Percentiles rank a stretch among this genome's conserved stretches.
Conservation (phyloP, 345 rosid species). For the Eucalyptus erythrocorys region DNA sequence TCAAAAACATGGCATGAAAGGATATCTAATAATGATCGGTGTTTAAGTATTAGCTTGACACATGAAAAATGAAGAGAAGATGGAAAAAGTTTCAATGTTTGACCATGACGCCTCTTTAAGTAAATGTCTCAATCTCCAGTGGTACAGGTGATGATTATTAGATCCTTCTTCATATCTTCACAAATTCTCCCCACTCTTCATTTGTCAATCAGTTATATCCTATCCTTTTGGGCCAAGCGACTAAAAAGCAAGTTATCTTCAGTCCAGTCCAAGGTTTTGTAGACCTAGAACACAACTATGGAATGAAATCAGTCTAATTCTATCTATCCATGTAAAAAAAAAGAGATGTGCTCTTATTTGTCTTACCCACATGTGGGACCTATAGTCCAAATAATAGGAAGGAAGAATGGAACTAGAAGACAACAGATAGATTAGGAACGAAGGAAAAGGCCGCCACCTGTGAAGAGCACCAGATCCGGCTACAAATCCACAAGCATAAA, state of each 20-base stretch:
- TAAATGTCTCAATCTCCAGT: not conserved
- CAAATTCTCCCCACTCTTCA: not conserved
- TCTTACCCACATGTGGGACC: not conserved
- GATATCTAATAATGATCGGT: not conserved
- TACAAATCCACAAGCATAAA: conserved; percentile 25
- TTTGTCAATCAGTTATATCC: not conserved
- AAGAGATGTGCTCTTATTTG: not conserved
- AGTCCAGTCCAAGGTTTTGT: not conserved
- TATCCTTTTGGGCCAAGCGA: not conserved
- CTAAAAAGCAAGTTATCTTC: not conserved
- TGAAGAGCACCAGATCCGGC: conserved; percentile 93
- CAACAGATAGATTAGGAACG: not conserved
- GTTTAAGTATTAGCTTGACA: not conserved
- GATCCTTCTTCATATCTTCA: not conserved
- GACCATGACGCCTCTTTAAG: not conserved
- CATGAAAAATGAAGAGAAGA: not conserved
- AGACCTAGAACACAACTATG: not conserved
- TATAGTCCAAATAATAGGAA: not conserved
- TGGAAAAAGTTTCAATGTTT: not conserved
- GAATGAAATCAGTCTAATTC: not conserved
- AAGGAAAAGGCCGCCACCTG: conserved; percentile 42
- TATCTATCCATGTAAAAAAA: not conserved
- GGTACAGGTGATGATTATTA: not conserved
- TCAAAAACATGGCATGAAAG: not conserved
- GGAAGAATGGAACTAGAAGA: not conserved